Evolutionary conservation across 371 early-diverging fungal genomes (phyloP), one percentile per base, ranked within the genome.

Genomic region (Cokeromyces recurvatus): DNA sequence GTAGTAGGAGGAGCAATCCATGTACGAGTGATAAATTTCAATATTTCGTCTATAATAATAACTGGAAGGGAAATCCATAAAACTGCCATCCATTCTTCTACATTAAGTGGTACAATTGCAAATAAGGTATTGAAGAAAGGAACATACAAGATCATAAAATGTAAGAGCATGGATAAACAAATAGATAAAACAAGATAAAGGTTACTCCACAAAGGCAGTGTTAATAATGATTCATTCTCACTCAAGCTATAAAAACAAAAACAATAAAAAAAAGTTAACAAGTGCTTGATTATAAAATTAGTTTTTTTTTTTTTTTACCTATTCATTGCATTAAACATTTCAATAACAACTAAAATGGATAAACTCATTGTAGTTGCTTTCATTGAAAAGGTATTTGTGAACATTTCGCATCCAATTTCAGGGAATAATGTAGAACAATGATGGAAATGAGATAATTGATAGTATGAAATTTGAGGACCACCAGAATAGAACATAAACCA

Each of bases 281-380:
- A n/a, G n/a, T n/a, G n/a, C n/a, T n/a, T n/a, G n/a, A n/a, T n/a
- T n/a, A n/a, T n/a, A n/a, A n/a, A n/a, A n/a, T n/a, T n/a, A n/a
- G 87, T 71, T 24, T n/a, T 31, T 12, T 25, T 40, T 4, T 8
- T 16, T 21, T 0, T 23, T 44, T 60, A 60, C 60, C 60, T 62
- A 74, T 95, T 95, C 72, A 94, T 84, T 38, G 96, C 94, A 56
- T 97, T 97, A 55, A 97, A 84, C 98, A 98, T 97, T 64, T 97
- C 95, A 62, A 97, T 95, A 32, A 90, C 87, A 10, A 96, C 97
- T 43, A 98, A 71, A 43, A 98, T 87, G 22, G 94, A 92, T 46
- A 98, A 78, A 41, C 94, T 91, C 78, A 96, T 90, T 37, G 97
- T 96, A 24, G 95, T 94, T 12, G 97, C 97, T 58, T 87, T 85